Base-by-base conservation (phyloP, 106 monocot species). In the Iris macrosiphon region DNA sequence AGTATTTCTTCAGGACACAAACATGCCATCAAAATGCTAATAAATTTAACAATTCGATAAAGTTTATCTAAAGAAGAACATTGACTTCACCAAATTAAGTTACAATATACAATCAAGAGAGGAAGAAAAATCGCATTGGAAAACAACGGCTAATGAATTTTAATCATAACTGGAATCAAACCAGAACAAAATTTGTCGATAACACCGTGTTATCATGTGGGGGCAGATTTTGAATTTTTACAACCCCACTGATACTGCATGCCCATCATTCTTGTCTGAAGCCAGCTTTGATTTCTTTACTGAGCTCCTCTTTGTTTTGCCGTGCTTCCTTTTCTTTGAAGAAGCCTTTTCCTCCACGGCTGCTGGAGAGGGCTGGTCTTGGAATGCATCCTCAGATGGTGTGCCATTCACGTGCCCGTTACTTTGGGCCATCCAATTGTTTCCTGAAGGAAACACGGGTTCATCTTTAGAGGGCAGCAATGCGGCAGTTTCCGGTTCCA, bases 311-410 rank as follows among this genome's bases (percentile, higher is more conserved):
- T 67, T 74, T 9, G 78, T 70, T 69, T 84, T 88, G 27, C 16
- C 50, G 4, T 66, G 45, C 47, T 88, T 88, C 39, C 84, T 46
- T 49, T 88, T 93, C 61, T 63, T 93, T 1, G 45, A 42, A 19
- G 68, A 65, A 11, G 38, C 7, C 12, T 46, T 59, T 14, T 57
- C 61, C 48, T 59, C 43, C 16, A 7, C 11, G 40, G 23, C 65
- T 3, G 31, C 22, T 10, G 14, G 3, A 13, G 24, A 16, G 0
- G 29, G 4, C 37, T 54, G 49, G 26, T 59, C 68, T 30, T 54
- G 12, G 0, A 14, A 18, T 25, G 2, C 27, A 38, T 45, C 46
- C 20, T 52, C 59, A 25, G 44, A 15, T 15, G 48, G n/a, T 43
- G 8, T 14, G 6, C 3, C 42, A 22, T 44, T 57, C 17, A 34